These are phyloP conservation scores for Stipa capillata DNA, from an alignment of 176 grass and related monocot genomes.

Conservation along the genomic window DNA sequence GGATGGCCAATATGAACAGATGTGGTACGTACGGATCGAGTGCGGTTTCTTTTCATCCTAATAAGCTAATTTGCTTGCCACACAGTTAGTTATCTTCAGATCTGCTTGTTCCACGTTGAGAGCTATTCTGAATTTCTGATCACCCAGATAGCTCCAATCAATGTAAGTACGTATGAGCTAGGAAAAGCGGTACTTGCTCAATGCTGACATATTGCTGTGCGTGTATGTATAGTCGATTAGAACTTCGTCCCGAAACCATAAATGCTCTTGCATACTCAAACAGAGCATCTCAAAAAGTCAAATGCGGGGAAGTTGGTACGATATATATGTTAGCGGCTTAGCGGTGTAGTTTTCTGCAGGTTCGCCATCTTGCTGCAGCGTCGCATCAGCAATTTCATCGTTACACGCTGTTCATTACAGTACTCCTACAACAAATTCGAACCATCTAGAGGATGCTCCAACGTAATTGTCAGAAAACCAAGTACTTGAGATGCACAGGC, in stretches of 20 bases:
- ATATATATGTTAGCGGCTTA: too few species aligned
- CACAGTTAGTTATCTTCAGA: neutral
- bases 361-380: neutral
- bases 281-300: neutral
- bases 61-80: conserved; percentile 22
- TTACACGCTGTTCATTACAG: neutral
- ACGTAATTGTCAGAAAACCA: neutral
- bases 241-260: neutral
- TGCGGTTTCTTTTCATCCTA: conserved; percentile 20
- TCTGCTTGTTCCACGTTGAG: neutral
- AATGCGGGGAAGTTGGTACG: neutral
- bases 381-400: neutral
- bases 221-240: neutral
- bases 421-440: neutral
- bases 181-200: neutral
- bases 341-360: neutral
- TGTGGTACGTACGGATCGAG: neutral
- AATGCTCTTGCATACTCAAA: neutral
- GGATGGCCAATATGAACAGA: neutral
- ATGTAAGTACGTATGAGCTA: too few species aligned
- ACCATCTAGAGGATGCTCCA: neutral
- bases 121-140: neutral
- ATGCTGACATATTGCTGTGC: neutral
- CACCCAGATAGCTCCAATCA: too few species aligned
- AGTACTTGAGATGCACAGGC: neutral